Evolutionary conservation across 306 rosid genomes (phyloP), one percentile per base, ranked within the genome.

Genomic region (Biancaea sappan): DNA sequence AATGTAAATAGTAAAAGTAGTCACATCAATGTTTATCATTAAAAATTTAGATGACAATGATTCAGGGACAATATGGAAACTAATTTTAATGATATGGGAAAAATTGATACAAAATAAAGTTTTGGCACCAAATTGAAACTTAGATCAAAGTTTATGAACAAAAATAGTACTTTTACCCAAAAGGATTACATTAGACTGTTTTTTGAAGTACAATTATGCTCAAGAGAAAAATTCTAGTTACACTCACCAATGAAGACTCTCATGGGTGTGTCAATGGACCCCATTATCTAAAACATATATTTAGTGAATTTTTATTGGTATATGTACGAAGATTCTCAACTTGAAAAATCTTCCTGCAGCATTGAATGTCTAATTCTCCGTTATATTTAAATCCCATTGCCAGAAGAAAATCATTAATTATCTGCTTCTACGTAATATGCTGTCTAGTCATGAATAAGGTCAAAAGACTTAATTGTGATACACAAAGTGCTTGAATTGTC

Each of bases 361-460:
- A 40, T 7, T 21, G 19, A 65, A 2, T 22, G n/a, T 41, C 52
- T 43, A 14, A 65, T 43, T 65, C 16, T 24, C 22, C 5, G 11
- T 24, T 14, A 13, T 13, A 29, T 15, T 35, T 2, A 54, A n/a
- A 3, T 16, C 25, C 57, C 18, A 18, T 44, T 66, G 26, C 69
- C 25, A 40, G 25, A 38, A 22, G 50, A 41, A 6, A 58, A 37
- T 38, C 10, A 37, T 63, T 63, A 7, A 12, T 38, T 19, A 38
- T 19, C 10, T 63, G 32, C 50, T 63, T 63, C 69, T 37, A 28
- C 38, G 5, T 31, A 21, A 25, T 48, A 76, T 56, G 71, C 18
- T 5, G 37, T 7, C 2, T 46, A 60, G 54, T 57, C 76, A 76
- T 8, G 13, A 71, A 66, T 43, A 43, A 34, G 47, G 34, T 62